A percentile compares a stretch with the other conserved stretches of the same genome.
These are phyloP conservation scores for Mycena epipterygia DNA, from an alignment of 768 basidiomycete species.

Conservation along the genomic window DNA sequence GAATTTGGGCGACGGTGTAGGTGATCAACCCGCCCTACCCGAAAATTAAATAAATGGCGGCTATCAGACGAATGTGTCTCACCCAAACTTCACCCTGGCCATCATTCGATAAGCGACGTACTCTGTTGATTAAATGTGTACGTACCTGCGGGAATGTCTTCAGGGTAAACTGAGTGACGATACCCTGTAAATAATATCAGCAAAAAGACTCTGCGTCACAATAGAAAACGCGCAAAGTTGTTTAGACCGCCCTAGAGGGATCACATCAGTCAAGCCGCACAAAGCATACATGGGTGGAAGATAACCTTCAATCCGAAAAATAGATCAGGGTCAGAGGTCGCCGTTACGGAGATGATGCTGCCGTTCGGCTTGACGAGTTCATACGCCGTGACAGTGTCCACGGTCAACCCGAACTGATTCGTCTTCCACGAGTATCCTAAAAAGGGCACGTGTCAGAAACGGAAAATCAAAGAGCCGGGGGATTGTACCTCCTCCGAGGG, in stretches of 20 bases:
- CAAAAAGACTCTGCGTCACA: not conserved
- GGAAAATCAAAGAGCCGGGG: not conserved
- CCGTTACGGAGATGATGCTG: constrained; percentile 51
- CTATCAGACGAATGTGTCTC: constrained; percentile 37
- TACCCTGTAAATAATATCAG: constrained; percentile 52
- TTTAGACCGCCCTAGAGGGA: constrained; percentile 69
- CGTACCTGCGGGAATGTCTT: constrained; percentile 63
- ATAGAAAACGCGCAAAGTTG: constrained; percentile 60
- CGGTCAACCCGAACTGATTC: constrained; percentile 70
- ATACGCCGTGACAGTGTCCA: constrained; percentile 68
- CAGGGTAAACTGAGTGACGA: constrained; percentile 71
- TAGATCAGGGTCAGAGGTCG: constrained; percentile 50
- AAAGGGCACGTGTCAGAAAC: not conserved
- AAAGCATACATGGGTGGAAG: not conserved
- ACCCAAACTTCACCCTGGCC: constrained; percentile 67
- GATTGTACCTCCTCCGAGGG: constrained; percentile 65
- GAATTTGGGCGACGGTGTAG: constrained; percentile 40
- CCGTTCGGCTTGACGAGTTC: constrained; percentile 73
- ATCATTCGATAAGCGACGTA: not conserved
- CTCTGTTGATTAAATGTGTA: not conserved
- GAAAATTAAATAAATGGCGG: not conserved
- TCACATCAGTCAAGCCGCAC: not conserved
- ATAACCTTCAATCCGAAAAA: constrained; percentile 58
- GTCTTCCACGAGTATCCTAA: constrained; percentile 72
- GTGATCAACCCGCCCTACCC: constrained; percentile 65